phyloP scores from a whole-genome alignment of 805 yeast genomes.

The Ogataea minuta region DNA sequence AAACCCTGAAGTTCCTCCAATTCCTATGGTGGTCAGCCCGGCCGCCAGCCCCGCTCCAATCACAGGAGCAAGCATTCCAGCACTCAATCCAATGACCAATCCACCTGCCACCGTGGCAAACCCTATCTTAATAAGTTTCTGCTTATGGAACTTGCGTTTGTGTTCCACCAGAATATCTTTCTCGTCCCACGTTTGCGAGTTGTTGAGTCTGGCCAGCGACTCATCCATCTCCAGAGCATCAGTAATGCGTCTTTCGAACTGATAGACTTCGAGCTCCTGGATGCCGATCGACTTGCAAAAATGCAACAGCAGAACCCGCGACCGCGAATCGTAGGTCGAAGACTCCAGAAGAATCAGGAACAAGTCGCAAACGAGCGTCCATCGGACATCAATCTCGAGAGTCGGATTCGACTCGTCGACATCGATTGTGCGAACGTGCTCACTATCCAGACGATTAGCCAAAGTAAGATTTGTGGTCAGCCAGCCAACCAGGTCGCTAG shows the following conservation, averaged over 20 bases:
- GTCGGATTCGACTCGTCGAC: slow-evolving; percentile 33
- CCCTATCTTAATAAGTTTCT: slow-evolving; percentile 82
- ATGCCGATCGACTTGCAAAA: slow-evolving; percentile 67
- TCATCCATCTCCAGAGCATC: slow-evolving; percentile 85
- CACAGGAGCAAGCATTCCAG: slow-evolving; percentile 94
- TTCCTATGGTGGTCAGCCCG: slow-evolving; percentile 91
- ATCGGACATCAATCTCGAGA: slow-evolving; percentile 72
- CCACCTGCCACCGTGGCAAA: slow-evolving; percentile 97
- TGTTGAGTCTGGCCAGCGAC: slow-evolving; percentile 30
- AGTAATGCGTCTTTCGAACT: slow-evolving; percentile 87
- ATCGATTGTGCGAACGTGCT: slow-evolving; percentile 20
- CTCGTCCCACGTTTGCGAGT: slow-evolving; percentile 68
- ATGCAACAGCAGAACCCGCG: slow-evolving; percentile 69
- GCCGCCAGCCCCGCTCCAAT: slow-evolving; percentile 99
- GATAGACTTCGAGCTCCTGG: slow-evolving; percentile 65
- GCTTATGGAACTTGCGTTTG: slow-evolving; percentile 60
- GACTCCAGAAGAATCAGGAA: slow-evolving; percentile 78
- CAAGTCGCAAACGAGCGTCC: slow-evolving; percentile 93
- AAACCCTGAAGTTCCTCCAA: slow-evolving; percentile 89
- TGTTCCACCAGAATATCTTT: slow-evolving; percentile 64
- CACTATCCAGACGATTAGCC: slow-evolving; percentile 45
- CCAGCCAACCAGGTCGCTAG: slow-evolving; percentile 68
- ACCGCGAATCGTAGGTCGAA: slow-evolving; percentile 85
- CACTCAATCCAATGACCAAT: slow-evolving; percentile 88
- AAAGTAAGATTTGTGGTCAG: slow-evolving; percentile 41